These are phyloP conservation scores for Alternaria dauci DNA, from an alignment of 2,329 filamentous ascomycete species.

Conservation along the genomic window DNA sequence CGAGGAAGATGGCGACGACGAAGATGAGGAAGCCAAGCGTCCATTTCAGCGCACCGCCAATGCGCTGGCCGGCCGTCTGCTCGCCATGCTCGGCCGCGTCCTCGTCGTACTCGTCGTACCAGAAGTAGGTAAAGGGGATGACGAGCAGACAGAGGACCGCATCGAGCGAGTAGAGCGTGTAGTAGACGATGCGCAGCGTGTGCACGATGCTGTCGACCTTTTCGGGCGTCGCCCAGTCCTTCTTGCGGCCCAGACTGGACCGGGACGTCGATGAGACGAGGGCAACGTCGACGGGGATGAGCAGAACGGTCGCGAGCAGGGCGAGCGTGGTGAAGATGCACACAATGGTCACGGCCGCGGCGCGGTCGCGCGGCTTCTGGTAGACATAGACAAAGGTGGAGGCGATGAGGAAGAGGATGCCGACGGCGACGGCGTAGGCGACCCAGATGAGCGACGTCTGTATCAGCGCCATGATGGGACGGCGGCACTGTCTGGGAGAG, in stretches of 20 bases:
- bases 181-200: slow-evolving; percentile 89
- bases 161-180: slow-evolving; percentile 89
- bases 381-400: slow-evolving; percentile 90
- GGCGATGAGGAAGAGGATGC: slow-evolving; percentile 76
- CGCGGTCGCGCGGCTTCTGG: slow-evolving; percentile 87
- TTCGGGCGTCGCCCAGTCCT: slow-evolving; percentile 91
- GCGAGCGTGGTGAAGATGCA: slow-evolving; percentile 87
- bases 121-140: slow-evolving; percentile 97
- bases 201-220: slow-evolving; percentile 79
- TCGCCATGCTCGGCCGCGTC: slow-evolving; percentile 81
- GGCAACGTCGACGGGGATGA: slow-evolving; percentile 94
- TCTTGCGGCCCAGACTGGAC: slow-evolving; percentile 79
- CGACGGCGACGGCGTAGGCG: slow-evolving; percentile 84
- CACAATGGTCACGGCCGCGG: slow-evolving; percentile 79
- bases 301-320: slow-evolving; percentile 87
- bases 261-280: slow-evolving; percentile 89
- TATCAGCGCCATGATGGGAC: slow-evolving; percentile 69
- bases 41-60: slow-evolving; percentile 90
- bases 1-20: slow-evolving; percentile 81
- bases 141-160: slow-evolving; percentile 87
- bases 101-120: slow-evolving; percentile 97
- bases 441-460: slow-evolving; percentile 95
- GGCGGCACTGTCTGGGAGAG: no score
- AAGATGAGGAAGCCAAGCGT: slow-evolving; percentile 84
- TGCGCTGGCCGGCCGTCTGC: slow-evolving; percentile 73